Percentiles rank a stretch among this genome's conserved stretches.
Evolutionary conservation across 164 flowering plant genomes (phyloP).

Genomic region (Nelumbo lutea): DNA sequence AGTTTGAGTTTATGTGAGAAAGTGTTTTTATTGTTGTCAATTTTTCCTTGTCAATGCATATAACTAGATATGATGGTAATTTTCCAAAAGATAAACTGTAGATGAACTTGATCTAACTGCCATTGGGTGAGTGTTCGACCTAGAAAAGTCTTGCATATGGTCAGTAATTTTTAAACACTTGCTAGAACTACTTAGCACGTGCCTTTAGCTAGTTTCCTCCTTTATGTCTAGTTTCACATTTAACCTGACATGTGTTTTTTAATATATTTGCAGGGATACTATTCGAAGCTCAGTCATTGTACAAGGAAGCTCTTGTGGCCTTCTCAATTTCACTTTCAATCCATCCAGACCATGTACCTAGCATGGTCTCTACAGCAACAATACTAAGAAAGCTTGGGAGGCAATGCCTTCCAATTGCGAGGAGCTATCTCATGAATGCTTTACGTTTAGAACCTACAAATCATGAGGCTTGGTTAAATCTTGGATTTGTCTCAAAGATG

Average conservation of each 20-base stretch:
- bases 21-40: too few relatives aligned
- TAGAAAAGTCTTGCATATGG: too few relatives aligned
- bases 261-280: conserved; percentile 43
- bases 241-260: not conserved
- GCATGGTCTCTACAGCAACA: conserved; percentile 76
- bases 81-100: too few relatives aligned
- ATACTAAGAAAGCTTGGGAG: conserved; percentile 49
- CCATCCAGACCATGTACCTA: conserved; percentile 76
- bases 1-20: too few relatives aligned
- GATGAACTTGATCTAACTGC: too few relatives aligned
- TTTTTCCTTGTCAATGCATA: too few relatives aligned
- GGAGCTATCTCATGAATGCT: conserved; percentile 82
- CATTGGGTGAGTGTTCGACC: too few relatives aligned
- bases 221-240: not conserved
- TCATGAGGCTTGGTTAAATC: conserved; percentile 83
- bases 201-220: not conserved
- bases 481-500: conserved; percentile 68
- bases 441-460: conserved; percentile 73
- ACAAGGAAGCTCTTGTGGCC: conserved; percentile 78
- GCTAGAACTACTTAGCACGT: not conserved
- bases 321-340: conserved; percentile 69
- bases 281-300: conserved; percentile 48
- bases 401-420: conserved; percentile 54
- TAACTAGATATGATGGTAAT: too few relatives aligned
- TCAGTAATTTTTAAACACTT: too few relatives aligned